Evolutionary conservation across 2,329 filamentous ascomycete species (phyloP), one percentile per base, ranked within the genome.

Genomic region (Tolypocladium guangdongense): DNA sequence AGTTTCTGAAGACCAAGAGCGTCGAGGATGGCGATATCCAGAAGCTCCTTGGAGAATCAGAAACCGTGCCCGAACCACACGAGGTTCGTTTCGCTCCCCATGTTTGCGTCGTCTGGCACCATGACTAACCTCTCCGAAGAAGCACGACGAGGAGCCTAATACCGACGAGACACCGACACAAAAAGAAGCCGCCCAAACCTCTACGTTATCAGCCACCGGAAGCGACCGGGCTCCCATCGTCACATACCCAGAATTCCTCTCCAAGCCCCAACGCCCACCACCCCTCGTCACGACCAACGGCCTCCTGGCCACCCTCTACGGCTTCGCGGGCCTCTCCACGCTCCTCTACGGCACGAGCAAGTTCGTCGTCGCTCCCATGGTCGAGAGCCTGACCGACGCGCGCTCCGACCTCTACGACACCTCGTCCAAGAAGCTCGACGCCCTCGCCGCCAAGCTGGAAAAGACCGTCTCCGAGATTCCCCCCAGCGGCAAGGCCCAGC

Each of bases 1-100:
- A 80, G 8, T 96, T 96, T 60, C 72, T 96, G 1, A 78, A 84
- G 63, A 81, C 81, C 50, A 96, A 96, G 67, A 88, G 88, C 4
- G 72, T 96, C 8, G 72, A 71, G 4, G 72, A 78, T 5, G 74
- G 78, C 35, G 83, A 92, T 56, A 88, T 95, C 56, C 74, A 88
- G 59, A 72, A 74, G 50, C 73, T 95, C 8, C 70, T 96, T 18
- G 64, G 58, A 4, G 63, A 68, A n/a, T 14, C 49, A 20, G 59
- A 62, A 22, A 52, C 55, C 27, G 46, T 50, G 32, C 41, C 57
- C 3, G 33, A 54, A 32, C 46, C 57, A 20, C 41, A 50, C 54
- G 49, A 63, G 51, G 62, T 65, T 32, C 41, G 60, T 55, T 20
- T 43, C 33, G 11, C 52, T 49, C 57, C 57, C 55, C 30, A 18